phyloP scores from a whole-genome alignment of 148 eudicot species.

The Rhododendron kiyosumense region DNA sequence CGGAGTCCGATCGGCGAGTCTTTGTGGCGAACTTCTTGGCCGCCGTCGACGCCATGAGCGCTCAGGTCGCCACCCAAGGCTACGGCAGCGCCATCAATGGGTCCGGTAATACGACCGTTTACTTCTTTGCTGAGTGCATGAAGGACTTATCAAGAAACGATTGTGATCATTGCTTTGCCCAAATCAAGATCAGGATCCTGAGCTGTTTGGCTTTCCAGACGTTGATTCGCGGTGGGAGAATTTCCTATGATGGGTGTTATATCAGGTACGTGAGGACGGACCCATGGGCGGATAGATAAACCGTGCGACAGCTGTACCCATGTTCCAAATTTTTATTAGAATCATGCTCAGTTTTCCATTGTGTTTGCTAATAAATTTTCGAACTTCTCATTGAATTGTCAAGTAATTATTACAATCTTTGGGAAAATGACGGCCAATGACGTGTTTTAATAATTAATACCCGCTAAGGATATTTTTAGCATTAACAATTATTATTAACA shows the following conservation, averaged over 20 bases:
- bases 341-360: neutral
- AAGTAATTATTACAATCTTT: too few species aligned
- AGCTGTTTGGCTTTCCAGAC: constrained; percentile 23
- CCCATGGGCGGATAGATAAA: too few species aligned
- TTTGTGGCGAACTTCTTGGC: constrained; percentile 32
- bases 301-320: neutral
- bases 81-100: constrained; percentile 19
- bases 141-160: constrained; percentile 24
- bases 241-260: constrained; percentile 46
- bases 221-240: constrained; percentile 26
- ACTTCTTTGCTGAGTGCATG: constrained; percentile 32
- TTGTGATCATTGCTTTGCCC: constrained; percentile 31
- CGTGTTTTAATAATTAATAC: too few species aligned
- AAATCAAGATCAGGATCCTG: constrained; percentile 23
- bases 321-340: neutral
- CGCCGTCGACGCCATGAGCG: constrained; percentile 22
- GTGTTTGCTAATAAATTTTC: too few species aligned
- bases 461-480: too few species aligned
- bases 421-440: too few species aligned
- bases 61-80: constrained; percentile 12
- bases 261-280: constrained; percentile 23
- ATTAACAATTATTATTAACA: too few species aligned
- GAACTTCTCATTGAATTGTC: too few species aligned
- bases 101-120: constrained; percentile 22
- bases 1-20: constrained; percentile 22